Percentiles rank a stretch among this genome's conserved stretches.
Conservation (phyloP, 768 basidiomycete species). For the Tylopilus subfusipes region DNA sequence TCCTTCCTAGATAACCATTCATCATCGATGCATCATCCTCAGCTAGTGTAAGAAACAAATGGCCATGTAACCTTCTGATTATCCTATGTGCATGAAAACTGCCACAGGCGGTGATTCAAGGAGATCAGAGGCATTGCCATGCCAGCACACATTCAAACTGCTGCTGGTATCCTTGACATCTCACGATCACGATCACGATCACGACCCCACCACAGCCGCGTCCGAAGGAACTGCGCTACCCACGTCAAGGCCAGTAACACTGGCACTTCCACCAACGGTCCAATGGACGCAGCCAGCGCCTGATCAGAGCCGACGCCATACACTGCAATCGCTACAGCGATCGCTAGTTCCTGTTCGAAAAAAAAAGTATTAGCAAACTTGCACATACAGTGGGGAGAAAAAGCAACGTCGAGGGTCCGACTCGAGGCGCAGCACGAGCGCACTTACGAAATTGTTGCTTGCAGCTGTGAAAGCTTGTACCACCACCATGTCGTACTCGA, state of each 20-base stretch:
- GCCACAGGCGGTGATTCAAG: too few species aligned
- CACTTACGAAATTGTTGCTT: slow-evolving; percentile 70
- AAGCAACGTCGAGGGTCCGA: too few species aligned
- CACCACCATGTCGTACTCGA: too few species aligned
- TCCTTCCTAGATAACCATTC: too few species aligned
- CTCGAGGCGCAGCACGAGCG: background rate
- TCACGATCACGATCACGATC: background rate
- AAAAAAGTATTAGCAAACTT: background rate
- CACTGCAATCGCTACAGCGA: slow-evolving; percentile 74
- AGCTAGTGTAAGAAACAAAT: too few species aligned
- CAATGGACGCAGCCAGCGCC: slow-evolving; percentile 77
- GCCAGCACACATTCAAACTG: too few species aligned
- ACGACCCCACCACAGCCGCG: slow-evolving; percentile 39
- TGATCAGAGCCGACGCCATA: slow-evolving; percentile 78
- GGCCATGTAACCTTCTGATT: too few species aligned
- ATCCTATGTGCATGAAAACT: too few species aligned
- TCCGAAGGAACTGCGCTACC: slow-evolving; percentile 49
- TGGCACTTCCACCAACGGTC: slow-evolving; percentile 80
- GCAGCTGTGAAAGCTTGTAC: slow-evolving; percentile 78
- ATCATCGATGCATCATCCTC: too few species aligned
- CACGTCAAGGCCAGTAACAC: slow-evolving; percentile 66
- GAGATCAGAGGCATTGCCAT: too few species aligned
- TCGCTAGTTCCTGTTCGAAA: slow-evolving; percentile 72
- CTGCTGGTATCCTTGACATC: too few species aligned
- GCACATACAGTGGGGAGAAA: background rate